These are phyloP conservation scores for Diaporthe citriasiana DNA, from an alignment of 2,329 filamentous ascomycete genomes.

Conservation along the genomic window DNA sequence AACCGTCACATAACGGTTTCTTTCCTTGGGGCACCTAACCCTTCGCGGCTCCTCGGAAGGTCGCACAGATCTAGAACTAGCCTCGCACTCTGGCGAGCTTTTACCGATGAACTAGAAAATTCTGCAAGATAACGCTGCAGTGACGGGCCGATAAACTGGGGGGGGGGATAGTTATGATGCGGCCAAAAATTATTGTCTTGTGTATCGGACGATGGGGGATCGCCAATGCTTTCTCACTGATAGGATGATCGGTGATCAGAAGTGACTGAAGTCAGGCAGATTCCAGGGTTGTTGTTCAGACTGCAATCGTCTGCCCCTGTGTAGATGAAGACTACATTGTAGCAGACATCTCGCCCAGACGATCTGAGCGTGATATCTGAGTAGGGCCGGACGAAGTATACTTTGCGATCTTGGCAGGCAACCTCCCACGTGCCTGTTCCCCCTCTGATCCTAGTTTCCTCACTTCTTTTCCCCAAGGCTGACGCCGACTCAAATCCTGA, in stretches of 20 bases:
- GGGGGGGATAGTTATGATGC: background rate
- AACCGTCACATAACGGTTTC: slow-evolving; percentile 8
- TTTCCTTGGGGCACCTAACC: background rate
- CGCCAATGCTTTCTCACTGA: background rate
- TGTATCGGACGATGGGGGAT: slow-evolving; percentile 25
- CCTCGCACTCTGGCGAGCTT: background rate
- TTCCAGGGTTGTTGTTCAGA: background rate
- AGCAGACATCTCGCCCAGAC: background rate
- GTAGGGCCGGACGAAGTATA: background rate
- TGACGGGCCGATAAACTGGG: background rate
- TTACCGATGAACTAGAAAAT: background rate
- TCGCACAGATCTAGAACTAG: background rate
- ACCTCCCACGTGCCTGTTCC: background rate
- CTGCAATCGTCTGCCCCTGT: background rate
- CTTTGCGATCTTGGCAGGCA: slow-evolving; percentile 23
- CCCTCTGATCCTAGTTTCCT: background rate
- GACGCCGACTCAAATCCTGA: background rate
- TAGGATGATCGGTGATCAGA: slow-evolving; percentile 23
- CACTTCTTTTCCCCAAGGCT: slow-evolving; percentile 3
- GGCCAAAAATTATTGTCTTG: background rate
- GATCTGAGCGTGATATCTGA: slow-evolving; percentile 1
- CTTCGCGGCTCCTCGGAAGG: background rate
- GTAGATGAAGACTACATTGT: slow-evolving; percentile 22
- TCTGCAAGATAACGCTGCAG: background rate
- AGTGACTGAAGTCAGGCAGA: background rate